Conservation (phyloP, 1,284 basidiomycete species). For the Tilletiaria anomala region DNA sequence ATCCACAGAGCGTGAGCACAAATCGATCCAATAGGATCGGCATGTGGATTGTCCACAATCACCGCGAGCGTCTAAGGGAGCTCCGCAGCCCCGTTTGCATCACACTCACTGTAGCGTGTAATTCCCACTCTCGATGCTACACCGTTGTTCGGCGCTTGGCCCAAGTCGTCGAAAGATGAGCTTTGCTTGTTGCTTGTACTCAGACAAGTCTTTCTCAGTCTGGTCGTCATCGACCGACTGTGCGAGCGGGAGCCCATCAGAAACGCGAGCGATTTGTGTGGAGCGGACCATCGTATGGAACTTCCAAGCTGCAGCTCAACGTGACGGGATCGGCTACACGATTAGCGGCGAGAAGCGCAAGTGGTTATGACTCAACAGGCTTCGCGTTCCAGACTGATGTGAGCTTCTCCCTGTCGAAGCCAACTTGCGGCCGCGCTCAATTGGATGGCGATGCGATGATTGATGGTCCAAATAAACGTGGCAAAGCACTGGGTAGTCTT, state of each 20-base stretch:
- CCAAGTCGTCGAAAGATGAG: slow-evolving; percentile 86
- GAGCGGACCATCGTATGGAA: slow-evolving; percentile 39
- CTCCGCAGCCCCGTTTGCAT: too few species aligned
- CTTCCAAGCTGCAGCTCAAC: too few species aligned
- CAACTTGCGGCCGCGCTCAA: too few species aligned
- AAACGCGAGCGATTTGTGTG: slow-evolving; percentile 34
- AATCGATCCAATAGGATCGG: slow-evolving; percentile 32
- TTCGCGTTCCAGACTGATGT: too few species aligned
- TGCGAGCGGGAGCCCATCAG: slow-evolving; percentile 27
- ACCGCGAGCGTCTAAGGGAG: neutral
- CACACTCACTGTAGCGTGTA: slow-evolving; percentile 72
- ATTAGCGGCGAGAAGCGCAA: too few species aligned
- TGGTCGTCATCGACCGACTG: slow-evolving; percentile 43
- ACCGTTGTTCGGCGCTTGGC: slow-evolving; percentile 80
- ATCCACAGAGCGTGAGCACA: too few species aligned
- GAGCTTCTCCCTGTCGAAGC: too few species aligned
- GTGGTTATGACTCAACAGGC: too few species aligned
- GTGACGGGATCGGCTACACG: too few species aligned
- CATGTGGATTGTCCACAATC: neutral
- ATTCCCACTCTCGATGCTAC: slow-evolving; percentile 88
- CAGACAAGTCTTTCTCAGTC: slow-evolving; percentile 82
- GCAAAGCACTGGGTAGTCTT: too few species aligned
- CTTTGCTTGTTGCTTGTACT: slow-evolving; percentile 97
- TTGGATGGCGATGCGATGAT: too few species aligned
- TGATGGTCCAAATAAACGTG: too few species aligned